Conservation (phyloP, 495 filamentous ascomycete genomes). For the Neurospora sublineolata region DNA sequence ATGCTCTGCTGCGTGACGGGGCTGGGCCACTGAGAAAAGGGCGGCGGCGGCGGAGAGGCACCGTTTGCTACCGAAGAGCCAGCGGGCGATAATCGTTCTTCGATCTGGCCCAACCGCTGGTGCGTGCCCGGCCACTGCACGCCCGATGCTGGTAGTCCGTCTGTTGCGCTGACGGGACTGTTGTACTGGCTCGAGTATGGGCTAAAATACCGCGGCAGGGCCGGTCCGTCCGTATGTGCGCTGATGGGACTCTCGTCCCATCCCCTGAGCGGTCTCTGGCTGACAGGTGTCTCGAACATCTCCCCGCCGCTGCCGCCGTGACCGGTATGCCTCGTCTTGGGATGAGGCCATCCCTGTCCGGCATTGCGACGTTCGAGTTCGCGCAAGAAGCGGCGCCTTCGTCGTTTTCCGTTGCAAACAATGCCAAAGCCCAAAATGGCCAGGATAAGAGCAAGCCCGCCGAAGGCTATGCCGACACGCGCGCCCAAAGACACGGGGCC, state of each 20-base stretch:
- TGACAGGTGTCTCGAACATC: slow-evolving; percentile 38
- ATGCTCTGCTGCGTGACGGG: slow-evolving; percentile 15
- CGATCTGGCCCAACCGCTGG: slow-evolving; percentile 14
- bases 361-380: slow-evolving; percentile 23
- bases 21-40: slow-evolving; percentile 23
- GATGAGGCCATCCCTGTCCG: slow-evolving; percentile 26
- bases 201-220: slow-evolving; percentile 36
- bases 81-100: slow-evolving; percentile 1
- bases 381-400: slow-evolving; percentile 31
- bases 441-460: slow-evolving; percentile 33
- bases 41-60: slow-evolving; percentile 14
- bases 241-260: slow-evolving; percentile 38
- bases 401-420: slow-evolving; percentile 37
- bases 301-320: slow-evolving; percentile 15
- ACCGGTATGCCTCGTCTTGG: slow-evolving; percentile 17
- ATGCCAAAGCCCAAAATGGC: slow-evolving; percentile 31
- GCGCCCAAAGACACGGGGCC: slow-evolving; percentile 37
- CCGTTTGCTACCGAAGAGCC: background rate
- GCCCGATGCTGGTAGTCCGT: slow-evolving; percentile 14
- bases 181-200: slow-evolving; percentile 36
- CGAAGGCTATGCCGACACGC: slow-evolving; percentile 41
- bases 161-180: slow-evolving; percentile 32
- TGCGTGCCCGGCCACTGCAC: slow-evolving; percentile 15
- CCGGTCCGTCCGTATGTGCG: slow-evolving; percentile 20
- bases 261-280: slow-evolving; percentile 33